Percentiles rank a stretch among this genome's conserved stretches.
These are phyloP conservation scores for Sphaerulina musiva DNA, from an alignment of 2,329 filamentous ascomycete species.

Conservation along the genomic window DNA sequence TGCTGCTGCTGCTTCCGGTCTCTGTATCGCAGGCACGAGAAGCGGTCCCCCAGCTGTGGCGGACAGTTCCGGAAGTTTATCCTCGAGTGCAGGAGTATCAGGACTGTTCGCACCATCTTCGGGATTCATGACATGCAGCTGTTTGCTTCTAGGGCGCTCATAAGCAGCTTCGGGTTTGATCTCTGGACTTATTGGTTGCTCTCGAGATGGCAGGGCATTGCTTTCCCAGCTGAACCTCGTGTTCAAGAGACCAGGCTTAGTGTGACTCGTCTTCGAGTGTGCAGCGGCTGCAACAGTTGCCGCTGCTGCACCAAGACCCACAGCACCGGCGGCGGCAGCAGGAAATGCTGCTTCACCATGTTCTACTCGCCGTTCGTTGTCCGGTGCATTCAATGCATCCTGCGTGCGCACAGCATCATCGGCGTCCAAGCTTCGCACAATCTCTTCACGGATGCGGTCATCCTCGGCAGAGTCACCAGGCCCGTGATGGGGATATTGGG, in stretches of 20 bases:
- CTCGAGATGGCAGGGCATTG: constrained; percentile 10
- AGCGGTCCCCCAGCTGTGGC: constrained; percentile 5
- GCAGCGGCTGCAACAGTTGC: not conserved
- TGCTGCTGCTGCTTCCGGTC: constrained; percentile 13
- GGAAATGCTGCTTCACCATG: constrained; percentile 27
- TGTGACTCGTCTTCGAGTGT: not conserved
- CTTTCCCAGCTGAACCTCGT: constrained; percentile 38
- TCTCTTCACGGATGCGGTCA: constrained; percentile 66
- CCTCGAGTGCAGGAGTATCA: constrained; percentile 7
- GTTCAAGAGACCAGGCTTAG: constrained; percentile 24
- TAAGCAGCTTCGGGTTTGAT: constrained; percentile 28
- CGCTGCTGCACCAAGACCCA: constrained; percentile 1
- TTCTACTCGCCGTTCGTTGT: constrained; percentile 21
- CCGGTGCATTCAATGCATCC: constrained; percentile 28
- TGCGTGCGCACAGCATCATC: constrained; percentile 25
- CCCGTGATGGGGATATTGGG: constrained; percentile 7
- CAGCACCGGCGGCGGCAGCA: constrained; percentile 10
- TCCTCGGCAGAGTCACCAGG: constrained; percentile 39
- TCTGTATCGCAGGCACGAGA: constrained; percentile 4
- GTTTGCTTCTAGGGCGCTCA: constrained; percentile 29
- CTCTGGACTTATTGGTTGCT: constrained; percentile 22
- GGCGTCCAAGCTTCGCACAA: constrained; percentile 56
- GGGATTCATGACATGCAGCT: constrained; percentile 42
- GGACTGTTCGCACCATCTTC: constrained; percentile 25
- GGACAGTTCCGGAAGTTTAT: constrained; percentile 1